phyloP scores from a whole-genome alignment of 495 filamentous ascomycete genomes.

The Terfezia claveryi region DNA sequence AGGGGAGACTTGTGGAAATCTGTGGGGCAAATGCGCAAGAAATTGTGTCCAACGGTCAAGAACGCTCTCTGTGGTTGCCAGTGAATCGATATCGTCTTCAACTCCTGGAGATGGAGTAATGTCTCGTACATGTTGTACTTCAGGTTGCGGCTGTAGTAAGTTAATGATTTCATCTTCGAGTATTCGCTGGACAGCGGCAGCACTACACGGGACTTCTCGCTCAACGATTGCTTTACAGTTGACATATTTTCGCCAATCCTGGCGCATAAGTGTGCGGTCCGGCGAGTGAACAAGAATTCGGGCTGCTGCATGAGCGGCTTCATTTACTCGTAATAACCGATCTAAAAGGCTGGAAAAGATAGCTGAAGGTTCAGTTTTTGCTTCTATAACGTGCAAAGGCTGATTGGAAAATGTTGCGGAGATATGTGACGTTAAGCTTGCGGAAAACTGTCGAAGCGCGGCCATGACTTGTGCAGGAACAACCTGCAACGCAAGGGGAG shows the following conservation, averaged over 20 bases:
- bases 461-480: constrained; percentile 65
- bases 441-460: constrained; percentile 64
- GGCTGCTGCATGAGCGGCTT: constrained; percentile 65
- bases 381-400: constrained; percentile 59
- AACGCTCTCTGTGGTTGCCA: constrained; percentile 33
- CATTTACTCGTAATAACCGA: constrained; percentile 71
- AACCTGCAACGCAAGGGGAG: constrained; percentile 66
- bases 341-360: constrained; percentile 71
- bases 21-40: constrained; percentile 45
- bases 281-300: constrained; percentile 50
- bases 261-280: constrained; percentile 75
- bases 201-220: constrained; percentile 19
- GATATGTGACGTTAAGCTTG: constrained; percentile 55
- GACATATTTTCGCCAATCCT: constrained; percentile 54
- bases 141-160: constrained; percentile 21
- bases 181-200: constrained; percentile 22
- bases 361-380: constrained; percentile 68
- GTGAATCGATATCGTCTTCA: constrained; percentile 8
- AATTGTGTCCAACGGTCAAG: constrained; percentile 74
- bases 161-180: constrained; percentile 22
- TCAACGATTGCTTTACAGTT: constrained; percentile 48
- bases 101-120: constrained; percentile 19
- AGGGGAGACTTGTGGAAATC: constrained; percentile 49
- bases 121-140: constrained; percentile 17
- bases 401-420: constrained; percentile 56